Evolutionary conservation across 106 monocot genomes (phyloP).

Genomic region (Platanthera zijinensis): DNA sequence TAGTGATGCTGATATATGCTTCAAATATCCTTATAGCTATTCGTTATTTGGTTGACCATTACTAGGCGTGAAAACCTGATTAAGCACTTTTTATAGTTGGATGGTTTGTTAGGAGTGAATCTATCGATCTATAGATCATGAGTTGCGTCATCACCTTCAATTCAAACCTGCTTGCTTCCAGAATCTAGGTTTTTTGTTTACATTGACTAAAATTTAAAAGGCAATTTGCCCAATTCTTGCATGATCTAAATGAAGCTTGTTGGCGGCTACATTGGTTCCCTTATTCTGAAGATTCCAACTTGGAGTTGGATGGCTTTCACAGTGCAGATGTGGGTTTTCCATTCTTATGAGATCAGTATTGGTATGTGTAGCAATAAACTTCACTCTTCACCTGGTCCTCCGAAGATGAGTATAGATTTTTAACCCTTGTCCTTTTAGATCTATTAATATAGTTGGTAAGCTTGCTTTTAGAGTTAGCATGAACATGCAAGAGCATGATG

Average conservation of each 20-base stretch:
- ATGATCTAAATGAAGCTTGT: slow-evolving; percentile 41
- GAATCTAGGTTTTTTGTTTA: slow-evolving; percentile 16
- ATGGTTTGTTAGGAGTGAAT: background rate
- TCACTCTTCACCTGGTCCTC: slow-evolving; percentile 51
- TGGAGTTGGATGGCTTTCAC: slow-evolving; percentile 71
- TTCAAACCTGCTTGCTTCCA: slow-evolving; percentile 8
- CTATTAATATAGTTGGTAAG: slow-evolving; percentile 72
- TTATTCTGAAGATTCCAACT: slow-evolving; percentile 67
- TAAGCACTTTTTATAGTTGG: background rate
- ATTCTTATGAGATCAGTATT: slow-evolving; percentile 49
- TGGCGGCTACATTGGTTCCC: slow-evolving; percentile 48
- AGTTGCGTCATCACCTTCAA: slow-evolving; percentile 1
- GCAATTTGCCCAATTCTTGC: slow-evolving; percentile 27
- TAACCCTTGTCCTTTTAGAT: slow-evolving; percentile 59
- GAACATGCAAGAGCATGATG: slow-evolving; percentile 10
- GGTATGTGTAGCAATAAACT: slow-evolving; percentile 59
- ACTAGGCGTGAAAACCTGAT: background rate
- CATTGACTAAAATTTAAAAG: slow-evolving; percentile 16
- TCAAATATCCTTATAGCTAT: background rate
- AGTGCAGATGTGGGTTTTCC: slow-evolving; percentile 75
- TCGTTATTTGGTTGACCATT: background rate
- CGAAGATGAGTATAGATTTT: slow-evolving; percentile 48
- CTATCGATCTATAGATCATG: background rate
- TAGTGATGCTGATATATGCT: background rate
- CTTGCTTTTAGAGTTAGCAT: slow-evolving; percentile 39